A percentile compares a stretch with the other conserved stretches of the same genome.
phyloP scores from a whole-genome alignment of 345 rosid genomes.

The Eucalyptus viminalis region DNA sequence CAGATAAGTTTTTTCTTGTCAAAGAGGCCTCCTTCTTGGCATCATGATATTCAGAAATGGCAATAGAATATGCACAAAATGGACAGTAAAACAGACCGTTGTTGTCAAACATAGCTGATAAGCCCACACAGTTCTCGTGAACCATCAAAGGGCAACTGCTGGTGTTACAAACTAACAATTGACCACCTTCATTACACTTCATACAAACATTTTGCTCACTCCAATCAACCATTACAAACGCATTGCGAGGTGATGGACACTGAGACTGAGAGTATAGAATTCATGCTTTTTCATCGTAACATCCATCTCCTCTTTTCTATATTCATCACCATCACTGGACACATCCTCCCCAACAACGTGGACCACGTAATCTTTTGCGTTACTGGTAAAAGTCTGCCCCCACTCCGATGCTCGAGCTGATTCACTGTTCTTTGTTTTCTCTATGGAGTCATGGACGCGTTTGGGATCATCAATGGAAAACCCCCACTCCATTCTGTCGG shows the following conservation, averaged over 20 bases:
- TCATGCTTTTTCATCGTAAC: slow-evolving; percentile 14
- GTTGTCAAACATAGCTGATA: slow-evolving; percentile 13
- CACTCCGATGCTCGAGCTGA: not conserved
- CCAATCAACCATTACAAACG: slow-evolving; percentile 2
- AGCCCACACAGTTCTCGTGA: slow-evolving; percentile 41
- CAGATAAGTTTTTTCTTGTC: slow-evolving; percentile 24
- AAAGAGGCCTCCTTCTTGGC: slow-evolving; percentile 15
- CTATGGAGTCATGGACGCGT: not conserved
- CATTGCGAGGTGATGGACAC: not conserved
- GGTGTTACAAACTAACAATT: slow-evolving; percentile 26
- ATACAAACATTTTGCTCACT: slow-evolving; percentile 28
- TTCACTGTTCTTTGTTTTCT: not conserved
- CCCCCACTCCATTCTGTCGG: not conserved
- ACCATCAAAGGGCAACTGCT: slow-evolving; percentile 29
- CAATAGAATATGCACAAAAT: slow-evolving; percentile 36
- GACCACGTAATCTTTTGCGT: not conserved
- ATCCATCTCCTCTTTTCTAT: slow-evolving; percentile 5
- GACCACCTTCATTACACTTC: slow-evolving; percentile 39
- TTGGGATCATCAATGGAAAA: not conserved
- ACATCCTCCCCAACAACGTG: slow-evolving; percentile 7
- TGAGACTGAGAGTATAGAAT: slow-evolving; percentile 18
- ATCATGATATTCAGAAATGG: slow-evolving; percentile 28
- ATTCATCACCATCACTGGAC: slow-evolving; percentile 4
- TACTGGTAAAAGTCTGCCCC: not conserved
- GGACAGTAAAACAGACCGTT: slow-evolving; percentile 34